Base-by-base conservation (phyloP, 495 filamentous ascomycete species). In the Chaetomium fimeti region DNA sequence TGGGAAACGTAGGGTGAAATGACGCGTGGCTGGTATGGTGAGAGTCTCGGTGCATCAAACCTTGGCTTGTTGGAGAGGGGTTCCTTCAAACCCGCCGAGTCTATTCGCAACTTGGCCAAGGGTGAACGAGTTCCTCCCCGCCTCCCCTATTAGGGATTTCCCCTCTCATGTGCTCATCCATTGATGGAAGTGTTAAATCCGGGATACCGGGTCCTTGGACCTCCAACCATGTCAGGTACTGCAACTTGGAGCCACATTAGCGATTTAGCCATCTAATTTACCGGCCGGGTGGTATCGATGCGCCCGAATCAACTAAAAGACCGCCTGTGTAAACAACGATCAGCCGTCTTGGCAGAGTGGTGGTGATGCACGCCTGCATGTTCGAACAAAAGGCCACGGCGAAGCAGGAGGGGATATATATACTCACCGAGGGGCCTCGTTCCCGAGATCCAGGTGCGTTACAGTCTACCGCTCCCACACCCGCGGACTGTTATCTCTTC, bases 111-210 rank as follows among this genome's bases (percentile, higher is more conserved):
- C n/a, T n/a, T n/a, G n/a, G n/a, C n/a, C n/a, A n/a, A n/a, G n/a
- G n/a, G n/a, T n/a, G n/a, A n/a, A n/a, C n/a, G n/a, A n/a, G n/a
- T n/a, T n/a, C n/a, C n/a, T n/a, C n/a, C n/a, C n/a, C n/a, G n/a
- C n/a, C n/a, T n/a, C n/a, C n/a, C n/a, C n/a, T n/a, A n/a, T n/a
- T n/a, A n/a, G n/a, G n/a, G n/a, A n/a, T 36, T 36, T 36, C 40
- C 40, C 40, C 40, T 43, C 38, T 40, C 40, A n/a, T n/a, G n/a
- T n/a, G n/a, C n/a, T 5, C 32, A 9, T 9, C 32, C 40, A 43
- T 49, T 49, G 18, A 49, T 8, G 45, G 45, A 49, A 49, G 45
- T 49, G 45, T 49, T 24, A 24, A 20, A 49, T 49, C 45, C 45
- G 45, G 16, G 8, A 20, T 24, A n/a, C 43, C 45, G 18, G 20